Conservation (phyloP, 805 yeast species). For the Martiniozyma abietophila region DNA sequence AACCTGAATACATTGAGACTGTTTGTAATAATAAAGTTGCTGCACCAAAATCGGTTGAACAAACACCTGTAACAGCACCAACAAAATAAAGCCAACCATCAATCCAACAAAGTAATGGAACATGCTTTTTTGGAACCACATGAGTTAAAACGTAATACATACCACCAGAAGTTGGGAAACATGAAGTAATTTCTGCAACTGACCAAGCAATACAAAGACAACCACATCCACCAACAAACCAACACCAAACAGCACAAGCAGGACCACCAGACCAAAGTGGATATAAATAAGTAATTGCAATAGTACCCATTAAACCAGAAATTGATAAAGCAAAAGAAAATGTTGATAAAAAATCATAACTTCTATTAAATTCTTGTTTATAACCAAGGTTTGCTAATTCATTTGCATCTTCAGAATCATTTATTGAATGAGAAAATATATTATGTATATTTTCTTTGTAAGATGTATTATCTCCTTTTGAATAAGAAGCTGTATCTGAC, state of each 20-base stretch:
- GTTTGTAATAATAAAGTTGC: conserved; percentile 39
- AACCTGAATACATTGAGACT: conserved; percentile 30
- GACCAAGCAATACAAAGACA: conserved; percentile 45
- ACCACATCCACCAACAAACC: conserved; percentile 47
- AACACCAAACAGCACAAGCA: conserved; percentile 55
- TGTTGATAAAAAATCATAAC: conserved; percentile 49
- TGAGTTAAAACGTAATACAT: conserved; percentile 39
- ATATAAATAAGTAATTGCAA: conserved; percentile 42
- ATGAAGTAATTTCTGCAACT: conserved; percentile 40
- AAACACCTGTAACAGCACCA: conserved; percentile 41
- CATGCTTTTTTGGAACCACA: conserved; percentile 39
- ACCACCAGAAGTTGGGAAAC: conserved; percentile 48
- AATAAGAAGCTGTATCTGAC: no score
- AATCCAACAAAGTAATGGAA: conserved; percentile 44
- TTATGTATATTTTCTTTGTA: conserved; percentile 6
- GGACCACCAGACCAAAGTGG: conserved; percentile 49
- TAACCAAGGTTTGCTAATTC: conserved; percentile 41
- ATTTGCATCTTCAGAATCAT: conserved; percentile 20
- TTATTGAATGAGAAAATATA: not conserved
- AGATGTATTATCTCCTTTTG: not conserved
- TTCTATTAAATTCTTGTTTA: conserved; percentile 50
- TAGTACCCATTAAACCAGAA: conserved; percentile 57
- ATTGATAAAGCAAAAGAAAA: conserved; percentile 58
- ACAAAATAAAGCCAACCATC: conserved; percentile 45
- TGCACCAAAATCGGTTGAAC: conserved; percentile 45